Conservation (phyloP, 257 asterid genomes). For the Solanum lycopersicoides region DNA sequence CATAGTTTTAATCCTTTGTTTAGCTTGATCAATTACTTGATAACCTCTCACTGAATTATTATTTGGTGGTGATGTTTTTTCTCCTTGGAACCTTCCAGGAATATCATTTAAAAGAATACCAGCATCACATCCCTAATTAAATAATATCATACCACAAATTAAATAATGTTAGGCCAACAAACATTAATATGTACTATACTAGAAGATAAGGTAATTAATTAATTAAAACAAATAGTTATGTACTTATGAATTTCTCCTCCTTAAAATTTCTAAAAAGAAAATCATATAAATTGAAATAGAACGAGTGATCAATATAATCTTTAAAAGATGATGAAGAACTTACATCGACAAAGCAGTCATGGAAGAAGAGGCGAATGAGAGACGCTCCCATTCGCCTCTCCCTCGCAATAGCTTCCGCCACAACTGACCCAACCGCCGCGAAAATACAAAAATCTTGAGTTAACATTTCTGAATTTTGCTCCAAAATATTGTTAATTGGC, state of each 20-base stretch:
- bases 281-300: background rate
- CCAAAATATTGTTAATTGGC: background rate
- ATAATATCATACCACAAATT: background rate
- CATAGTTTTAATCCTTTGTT: background rate
- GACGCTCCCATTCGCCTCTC: conserved; percentile 5
- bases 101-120: conserved; percentile 4
- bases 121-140: conserved; percentile 3
- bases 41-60: conserved; percentile 1
- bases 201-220: background rate
- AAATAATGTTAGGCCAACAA: background rate
- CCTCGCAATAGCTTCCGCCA: background rate
- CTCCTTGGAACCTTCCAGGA: background rate
- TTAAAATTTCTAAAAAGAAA: background rate
- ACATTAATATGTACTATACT: background rate
- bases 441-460: background rate
- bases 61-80: conserved; percentile 1
- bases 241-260: background rate
- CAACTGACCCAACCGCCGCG: background rate
- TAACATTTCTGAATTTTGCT: background rate
- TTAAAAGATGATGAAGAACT: background rate
- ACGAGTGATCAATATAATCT: background rate
- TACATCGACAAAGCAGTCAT: conserved; percentile 4
- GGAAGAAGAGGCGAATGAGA: conserved; percentile 7
- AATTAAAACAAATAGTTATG: too few species aligned
- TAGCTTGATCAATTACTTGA: background rate